Percentiles rank a stretch among this genome's conserved stretches.
These are phyloP conservation scores for Trichoderma virens DNA, from an alignment of 495 filamentous ascomycete species.

Conservation along the genomic window DNA sequence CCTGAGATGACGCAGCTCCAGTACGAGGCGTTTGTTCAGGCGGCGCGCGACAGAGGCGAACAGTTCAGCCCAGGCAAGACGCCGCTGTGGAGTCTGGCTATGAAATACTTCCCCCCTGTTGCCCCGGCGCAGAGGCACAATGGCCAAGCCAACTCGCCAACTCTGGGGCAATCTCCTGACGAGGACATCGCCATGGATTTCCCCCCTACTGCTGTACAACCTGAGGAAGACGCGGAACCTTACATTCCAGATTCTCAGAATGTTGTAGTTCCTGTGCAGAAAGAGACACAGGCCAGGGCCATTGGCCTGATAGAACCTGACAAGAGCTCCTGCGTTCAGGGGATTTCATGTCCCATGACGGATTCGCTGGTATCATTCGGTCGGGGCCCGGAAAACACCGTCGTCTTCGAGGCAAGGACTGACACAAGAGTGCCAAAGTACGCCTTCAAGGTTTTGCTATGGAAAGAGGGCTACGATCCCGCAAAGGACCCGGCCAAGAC, in stretches of 20 bases:
- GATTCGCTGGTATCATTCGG: conserved; percentile 67
- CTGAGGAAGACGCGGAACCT: background rate
- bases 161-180: background rate
- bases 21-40: conserved; percentile 33
- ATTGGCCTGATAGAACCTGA: conserved; percentile 33
- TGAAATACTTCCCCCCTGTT: conserved; percentile 38
- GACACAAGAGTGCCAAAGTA: conserved; percentile 72
- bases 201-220: background rate
- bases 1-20: conserved; percentile 48
- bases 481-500: conserved; percentile 32
- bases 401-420: conserved; percentile 46
- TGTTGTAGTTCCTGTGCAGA: conserved; percentile 14
- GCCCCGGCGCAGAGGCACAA: background rate
- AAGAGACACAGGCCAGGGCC: conserved; percentile 15
- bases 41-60: conserved; percentile 35
- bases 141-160: conserved; percentile 12
- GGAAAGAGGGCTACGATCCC: conserved; percentile 54
- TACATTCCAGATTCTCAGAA: conserved; percentile 10
- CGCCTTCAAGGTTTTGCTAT: conserved; percentile 70
- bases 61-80: conserved; percentile 36
- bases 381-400: conserved; percentile 51
- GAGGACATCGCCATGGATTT: background rate
- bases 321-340: conserved; percentile 37
- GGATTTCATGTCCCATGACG: conserved; percentile 54
- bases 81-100: conserved; percentile 37